Evolutionary conservation across 2,329 filamentous ascomycete genomes (phyloP), one percentile per base, ranked within the genome.

Genomic region (Passalora sequoiae): DNA sequence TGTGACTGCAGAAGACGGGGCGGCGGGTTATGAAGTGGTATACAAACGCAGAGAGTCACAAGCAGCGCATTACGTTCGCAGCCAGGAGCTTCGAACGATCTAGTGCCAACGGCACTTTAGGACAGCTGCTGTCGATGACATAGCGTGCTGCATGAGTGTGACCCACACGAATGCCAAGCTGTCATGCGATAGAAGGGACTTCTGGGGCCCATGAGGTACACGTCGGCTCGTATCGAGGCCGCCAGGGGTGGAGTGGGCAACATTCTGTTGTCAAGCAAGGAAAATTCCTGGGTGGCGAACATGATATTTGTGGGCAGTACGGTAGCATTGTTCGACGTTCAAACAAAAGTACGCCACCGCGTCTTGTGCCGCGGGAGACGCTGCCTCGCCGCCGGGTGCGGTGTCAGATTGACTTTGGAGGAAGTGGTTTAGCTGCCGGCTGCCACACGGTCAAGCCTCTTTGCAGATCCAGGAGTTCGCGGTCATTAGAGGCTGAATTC

Each of bases 201-300:
- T n/a, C 29, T 16, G 10, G 16, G 29, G 8, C 16, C 4, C 8
- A 8, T 32, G 29, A 32, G 29, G 8, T 12, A 19, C 17, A 24
- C n/a, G 33, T 36, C 33, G 17, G 17, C 33, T 8, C 15, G 8
- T 21, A 6, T 24, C 20, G 4, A 24, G 4, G n/a, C n/a, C n/a
- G n/a, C n/a, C n/a, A n/a, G n/a, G n/a, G n/a, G n/a, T n/a, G n/a
- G n/a, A n/a, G n/a, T n/a, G n/a, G 24, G 12, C 24, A 27, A 22
- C 20, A 30, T 38, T 35, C 22, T 32, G 35, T 44, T 38, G 28
- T 15, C 24, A 40, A 21, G 36, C 41, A 44, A 36, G 42, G 41
- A 36, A 8, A 17, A 10, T 8, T 36, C 25, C 3, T 9, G 9
- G 27, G 38, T 40, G 27, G 38, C 38, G 19, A 31, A 36, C 33